Evolutionary conservation across 176 grass and related monocot species (phyloP).

Genomic region (Avena insularis): DNA sequence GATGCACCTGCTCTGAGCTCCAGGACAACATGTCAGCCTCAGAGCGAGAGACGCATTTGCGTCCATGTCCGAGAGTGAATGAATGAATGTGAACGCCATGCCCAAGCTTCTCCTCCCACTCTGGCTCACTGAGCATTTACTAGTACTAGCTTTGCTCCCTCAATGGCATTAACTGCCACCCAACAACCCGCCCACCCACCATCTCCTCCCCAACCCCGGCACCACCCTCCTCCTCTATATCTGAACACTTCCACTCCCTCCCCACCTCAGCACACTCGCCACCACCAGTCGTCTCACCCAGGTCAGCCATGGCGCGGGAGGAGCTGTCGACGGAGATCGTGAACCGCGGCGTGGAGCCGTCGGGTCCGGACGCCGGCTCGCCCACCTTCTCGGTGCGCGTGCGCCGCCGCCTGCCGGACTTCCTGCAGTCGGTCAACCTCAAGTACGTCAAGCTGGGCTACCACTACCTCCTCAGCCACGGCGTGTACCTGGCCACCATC

Average conservation of each 20-base stretch:
- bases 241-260: conserved; percentile 26
- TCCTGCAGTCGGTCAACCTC: conserved; percentile 97
- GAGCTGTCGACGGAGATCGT: conserved; percentile 96
- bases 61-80: not conserved
- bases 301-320: conserved; percentile 64
- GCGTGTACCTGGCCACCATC: conserved; percentile 88
- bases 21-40: conserved; percentile 14
- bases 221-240: conserved; percentile 34
- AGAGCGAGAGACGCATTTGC: not conserved
- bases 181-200: conserved; percentile 44
- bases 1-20: not conserved
- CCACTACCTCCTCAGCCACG: conserved; percentile 97
- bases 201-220: conserved; percentile 43
- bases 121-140: not conserved
- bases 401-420: conserved; percentile 89
- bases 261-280: conserved; percentile 8
- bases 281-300: not conserved
- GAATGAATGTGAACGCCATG: conserved; percentile 23
- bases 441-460: conserved; percentile 95
- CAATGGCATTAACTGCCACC: conserved; percentile 65
- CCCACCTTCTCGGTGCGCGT: conserved; percentile 93
- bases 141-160: conserved; percentile 11
- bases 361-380: conserved; percentile 89
- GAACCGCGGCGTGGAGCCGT: conserved; percentile 89
- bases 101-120: conserved; percentile 18